These are phyloP conservation scores for Cryptococcus sp. DNA, from an alignment of 1,284 basidiomycete genomes.

Conservation along the genomic window DNA sequence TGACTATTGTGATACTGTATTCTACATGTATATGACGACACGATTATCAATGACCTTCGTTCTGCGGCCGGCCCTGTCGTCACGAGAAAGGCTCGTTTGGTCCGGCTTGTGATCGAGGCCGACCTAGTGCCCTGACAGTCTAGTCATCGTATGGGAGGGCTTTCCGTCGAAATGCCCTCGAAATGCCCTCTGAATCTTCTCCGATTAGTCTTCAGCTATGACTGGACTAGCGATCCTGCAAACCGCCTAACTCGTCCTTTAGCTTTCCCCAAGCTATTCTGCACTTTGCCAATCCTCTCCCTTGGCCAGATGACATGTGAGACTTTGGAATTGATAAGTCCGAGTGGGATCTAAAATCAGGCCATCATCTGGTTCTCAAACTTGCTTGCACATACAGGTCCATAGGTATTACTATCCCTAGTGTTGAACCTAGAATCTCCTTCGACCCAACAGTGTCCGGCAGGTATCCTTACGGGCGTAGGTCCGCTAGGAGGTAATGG, in stretches of 20 bases:
- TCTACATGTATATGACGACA: no score
- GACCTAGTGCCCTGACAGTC: no score
- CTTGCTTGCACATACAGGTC: constrained; percentile 47
- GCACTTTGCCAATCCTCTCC: constrained; percentile 27
- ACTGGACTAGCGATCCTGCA: constrained; percentile 7
- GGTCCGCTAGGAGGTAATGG: constrained; percentile 45
- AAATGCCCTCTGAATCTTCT: no score
- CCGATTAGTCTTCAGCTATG: no score
- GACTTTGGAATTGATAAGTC: constrained; percentile 47
- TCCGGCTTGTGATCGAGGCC: no score
- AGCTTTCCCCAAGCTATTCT: constrained; percentile 24
- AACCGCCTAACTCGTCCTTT: constrained; percentile 27
- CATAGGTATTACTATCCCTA: constrained; percentile 52
- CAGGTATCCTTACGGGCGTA: constrained; percentile 42
- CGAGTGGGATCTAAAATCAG: constrained; percentile 43
- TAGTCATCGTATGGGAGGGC: no score
- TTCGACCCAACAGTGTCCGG: constrained; percentile 54
- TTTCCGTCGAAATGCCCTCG: no score
- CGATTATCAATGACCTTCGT: no score
- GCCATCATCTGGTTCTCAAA: not conserved
- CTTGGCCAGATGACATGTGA: constrained; percentile 50
- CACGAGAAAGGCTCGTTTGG: no score
- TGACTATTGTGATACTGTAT: no score
- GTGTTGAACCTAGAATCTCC: constrained; percentile 53
- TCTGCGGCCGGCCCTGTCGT: no score